Evolutionary conservation across 2,329 filamentous ascomycete species (phyloP).

Genomic region (Trichoderma citrinoviride): DNA sequence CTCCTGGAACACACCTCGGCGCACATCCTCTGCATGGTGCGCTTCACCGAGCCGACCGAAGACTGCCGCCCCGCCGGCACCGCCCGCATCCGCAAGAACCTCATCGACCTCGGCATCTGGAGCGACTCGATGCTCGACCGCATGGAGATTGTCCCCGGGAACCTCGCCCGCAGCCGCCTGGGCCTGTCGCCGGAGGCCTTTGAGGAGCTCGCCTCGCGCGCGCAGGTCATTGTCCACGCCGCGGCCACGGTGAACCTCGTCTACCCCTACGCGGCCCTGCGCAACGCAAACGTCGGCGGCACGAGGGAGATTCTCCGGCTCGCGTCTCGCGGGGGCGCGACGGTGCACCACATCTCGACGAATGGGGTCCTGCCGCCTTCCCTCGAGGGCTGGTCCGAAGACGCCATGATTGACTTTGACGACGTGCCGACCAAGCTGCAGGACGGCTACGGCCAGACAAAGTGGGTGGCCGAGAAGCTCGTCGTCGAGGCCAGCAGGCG

Average conservation of each 20-base stretch:
- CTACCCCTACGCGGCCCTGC: constrained; percentile 75
- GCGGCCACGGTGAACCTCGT: constrained; percentile 78
- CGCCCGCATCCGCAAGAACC: constrained; percentile 69
- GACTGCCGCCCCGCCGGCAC: constrained; percentile 65
- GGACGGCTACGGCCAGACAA: constrained; percentile 76
- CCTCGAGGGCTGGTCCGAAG: constrained; percentile 67
- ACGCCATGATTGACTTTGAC: constrained; percentile 62
- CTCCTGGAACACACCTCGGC: constrained; percentile 67
- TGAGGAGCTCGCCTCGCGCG: constrained; percentile 59
- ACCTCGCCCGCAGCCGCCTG: constrained; percentile 65
- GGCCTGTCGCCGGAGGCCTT: constrained; percentile 66
- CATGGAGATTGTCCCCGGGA: constrained; percentile 71
- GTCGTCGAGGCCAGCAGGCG: constrained; percentile 66
- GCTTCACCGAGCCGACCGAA: constrained; percentile 65
- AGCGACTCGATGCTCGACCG: constrained; percentile 73
- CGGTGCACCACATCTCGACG: constrained; percentile 75
- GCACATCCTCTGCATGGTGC: constrained; percentile 69
- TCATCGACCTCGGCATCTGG: constrained; percentile 78
- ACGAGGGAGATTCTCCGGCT: constrained; percentile 72
- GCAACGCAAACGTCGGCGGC: constrained; percentile 74
- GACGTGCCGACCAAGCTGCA: constrained; percentile 66
- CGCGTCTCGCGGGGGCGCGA: constrained; percentile 64
- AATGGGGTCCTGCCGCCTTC: constrained; percentile 76
- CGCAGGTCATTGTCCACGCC: constrained; percentile 74
- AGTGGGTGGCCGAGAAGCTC: constrained; percentile 77